Percentiles rank a stretch among this genome's conserved stretches.
These are phyloP conservation scores for Aspergillus piperis DNA, from an alignment of 2,329 filamentous ascomycete genomes.

Conservation along the genomic window DNA sequence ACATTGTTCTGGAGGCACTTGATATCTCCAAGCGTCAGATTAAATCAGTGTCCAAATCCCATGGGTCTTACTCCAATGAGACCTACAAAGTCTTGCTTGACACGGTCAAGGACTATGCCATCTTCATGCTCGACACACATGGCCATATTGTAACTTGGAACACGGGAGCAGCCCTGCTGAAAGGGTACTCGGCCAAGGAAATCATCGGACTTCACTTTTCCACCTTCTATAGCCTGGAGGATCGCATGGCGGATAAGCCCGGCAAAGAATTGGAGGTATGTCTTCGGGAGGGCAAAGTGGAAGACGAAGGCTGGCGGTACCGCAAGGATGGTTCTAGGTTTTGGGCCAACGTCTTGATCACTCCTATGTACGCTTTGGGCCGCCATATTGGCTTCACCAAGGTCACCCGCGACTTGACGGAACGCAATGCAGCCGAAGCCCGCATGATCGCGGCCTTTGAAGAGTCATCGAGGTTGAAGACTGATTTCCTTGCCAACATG, in stretches of 20 bases:
- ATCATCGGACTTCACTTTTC: slow-evolving; percentile 62
- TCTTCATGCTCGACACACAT: slow-evolving; percentile 60
- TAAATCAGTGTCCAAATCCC: slow-evolving; percentile 29
- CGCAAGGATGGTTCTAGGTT: slow-evolving; percentile 60
- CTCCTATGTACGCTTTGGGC: slow-evolving; percentile 55
- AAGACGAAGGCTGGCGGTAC: slow-evolving; percentile 63
- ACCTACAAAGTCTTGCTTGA: slow-evolving; percentile 64
- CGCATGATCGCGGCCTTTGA: slow-evolving; percentile 60
- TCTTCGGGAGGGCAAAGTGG: slow-evolving; percentile 56
- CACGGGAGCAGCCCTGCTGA: slow-evolving; percentile 56
- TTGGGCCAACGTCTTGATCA: slow-evolving; percentile 64
- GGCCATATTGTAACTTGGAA: slow-evolving; percentile 63
- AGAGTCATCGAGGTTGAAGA: slow-evolving; percentile 64
- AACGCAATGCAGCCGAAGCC: slow-evolving; percentile 57
- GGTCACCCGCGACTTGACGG: slow-evolving; percentile 60
- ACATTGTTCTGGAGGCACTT: slow-evolving; percentile 47
- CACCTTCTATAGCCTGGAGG: slow-evolving; percentile 57
- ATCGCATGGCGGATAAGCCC: slow-evolving; percentile 53
- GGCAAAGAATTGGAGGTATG: slow-evolving; percentile 55
- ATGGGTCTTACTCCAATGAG: slow-evolving; percentile 53
- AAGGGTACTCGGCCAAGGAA: slow-evolving; percentile 57
- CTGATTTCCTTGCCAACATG: slow-evolving; percentile 65
- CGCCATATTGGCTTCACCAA: slow-evolving; percentile 61
- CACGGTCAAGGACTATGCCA: slow-evolving; percentile 63
- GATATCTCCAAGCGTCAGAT: slow-evolving; percentile 36